Evolutionary conservation across 139 green algal species (phyloP).

Genomic region (Chlamydomonas schloesseri): DNA sequence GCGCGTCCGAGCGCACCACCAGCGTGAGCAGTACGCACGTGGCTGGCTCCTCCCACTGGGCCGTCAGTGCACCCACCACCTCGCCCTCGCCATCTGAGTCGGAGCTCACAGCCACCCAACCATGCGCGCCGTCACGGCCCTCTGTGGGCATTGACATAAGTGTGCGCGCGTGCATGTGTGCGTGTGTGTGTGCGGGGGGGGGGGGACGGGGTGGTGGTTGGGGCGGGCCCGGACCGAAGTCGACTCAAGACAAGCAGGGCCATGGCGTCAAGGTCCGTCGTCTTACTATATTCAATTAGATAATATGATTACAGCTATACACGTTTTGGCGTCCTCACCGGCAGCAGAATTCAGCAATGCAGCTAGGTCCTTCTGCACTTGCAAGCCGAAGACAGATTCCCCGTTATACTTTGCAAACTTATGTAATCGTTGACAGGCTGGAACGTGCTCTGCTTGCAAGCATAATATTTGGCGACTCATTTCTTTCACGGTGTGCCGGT

Average conservation of each 20-base stretch:
- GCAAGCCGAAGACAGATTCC: background rate
- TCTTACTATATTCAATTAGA: too few relatives aligned
- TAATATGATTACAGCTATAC: too few relatives aligned
- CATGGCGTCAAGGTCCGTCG: background rate
- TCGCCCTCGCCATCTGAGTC: background rate
- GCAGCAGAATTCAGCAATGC: background rate
- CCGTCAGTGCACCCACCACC: conserved; percentile 16
- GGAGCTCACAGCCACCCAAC: too few relatives aligned
- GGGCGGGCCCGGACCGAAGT: too few relatives aligned
- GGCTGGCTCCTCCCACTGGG: background rate
- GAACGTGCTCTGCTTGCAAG: background rate
- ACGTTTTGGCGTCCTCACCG: background rate
- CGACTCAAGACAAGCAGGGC: background rate
- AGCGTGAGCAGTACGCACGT: background rate
- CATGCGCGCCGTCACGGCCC: too few relatives aligned
- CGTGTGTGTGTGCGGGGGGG: background rate
- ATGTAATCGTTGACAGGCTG: background rate
- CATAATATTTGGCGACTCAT: background rate
- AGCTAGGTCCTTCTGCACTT: background rate
- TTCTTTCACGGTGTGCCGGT: background rate
- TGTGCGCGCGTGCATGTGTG: background rate
- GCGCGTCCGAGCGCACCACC: background rate
- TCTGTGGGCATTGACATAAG: too few relatives aligned
- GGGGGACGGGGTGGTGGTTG: too few relatives aligned
- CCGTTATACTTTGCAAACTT: conserved; percentile 24